phyloP scores from a whole-genome alignment of 805 yeast genomes.

The Kodamaea restingae region DNA sequence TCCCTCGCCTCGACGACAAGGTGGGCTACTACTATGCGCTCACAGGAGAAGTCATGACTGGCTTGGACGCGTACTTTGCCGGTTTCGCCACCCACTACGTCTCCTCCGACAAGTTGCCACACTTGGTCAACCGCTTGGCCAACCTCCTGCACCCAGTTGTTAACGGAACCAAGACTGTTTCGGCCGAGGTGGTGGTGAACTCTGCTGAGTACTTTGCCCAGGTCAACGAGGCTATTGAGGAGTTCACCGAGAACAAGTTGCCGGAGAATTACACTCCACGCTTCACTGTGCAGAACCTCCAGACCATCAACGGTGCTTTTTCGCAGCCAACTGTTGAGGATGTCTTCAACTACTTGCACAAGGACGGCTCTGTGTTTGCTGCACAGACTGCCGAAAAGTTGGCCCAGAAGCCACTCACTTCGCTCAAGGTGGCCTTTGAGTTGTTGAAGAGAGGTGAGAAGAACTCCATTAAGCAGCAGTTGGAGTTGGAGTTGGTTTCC shows the following conservation, averaged over 20 bases:
- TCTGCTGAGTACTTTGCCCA: conserved; percentile 46
- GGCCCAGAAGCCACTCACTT: conserved; percentile 67
- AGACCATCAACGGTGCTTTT: conserved; percentile 68
- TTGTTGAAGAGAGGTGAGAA: conserved; percentile 58
- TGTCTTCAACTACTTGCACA: conserved; percentile 49
- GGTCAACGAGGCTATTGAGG: conserved; percentile 73
- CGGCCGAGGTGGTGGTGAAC: conserved; percentile 18
- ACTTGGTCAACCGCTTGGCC: conserved; percentile 61
- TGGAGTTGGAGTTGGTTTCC: conserved; percentile 67
- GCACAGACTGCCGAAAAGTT: conserved; percentile 51
- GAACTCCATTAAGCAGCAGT: conserved; percentile 58
- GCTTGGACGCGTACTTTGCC: conserved; percentile 73
- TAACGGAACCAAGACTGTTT: conserved; percentile 27
- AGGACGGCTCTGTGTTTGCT: conserved; percentile 66
- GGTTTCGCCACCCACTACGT: conserved; percentile 93
- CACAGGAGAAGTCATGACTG: conserved; percentile 76
- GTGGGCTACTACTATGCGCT: conserved; percentile 82
- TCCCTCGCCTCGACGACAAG: conserved; percentile 77
- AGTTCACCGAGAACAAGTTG: conserved; percentile 59
- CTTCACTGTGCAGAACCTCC: conserved; percentile 51
- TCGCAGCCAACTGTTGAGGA: conserved; percentile 48
- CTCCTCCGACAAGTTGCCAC: conserved; percentile 57
- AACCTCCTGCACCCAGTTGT: conserved; percentile 47
- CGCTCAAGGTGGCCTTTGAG: conserved; percentile 68
- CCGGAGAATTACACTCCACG: conserved; percentile 62